Conservation (phyloP, 164 flowering plant species). For the Aristolochia fimbriata region DNA sequence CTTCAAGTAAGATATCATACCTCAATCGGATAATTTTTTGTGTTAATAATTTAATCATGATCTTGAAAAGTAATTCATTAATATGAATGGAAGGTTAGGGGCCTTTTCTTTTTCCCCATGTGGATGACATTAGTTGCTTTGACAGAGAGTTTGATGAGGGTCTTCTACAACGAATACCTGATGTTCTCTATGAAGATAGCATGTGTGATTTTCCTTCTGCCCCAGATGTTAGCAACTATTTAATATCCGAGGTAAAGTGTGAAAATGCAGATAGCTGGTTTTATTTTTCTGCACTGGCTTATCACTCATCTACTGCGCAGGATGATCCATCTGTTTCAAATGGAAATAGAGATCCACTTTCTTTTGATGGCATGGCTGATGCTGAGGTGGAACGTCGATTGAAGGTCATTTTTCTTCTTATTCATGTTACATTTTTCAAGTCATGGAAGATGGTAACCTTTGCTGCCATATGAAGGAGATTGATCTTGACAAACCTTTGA, state of each 20-base stretch:
- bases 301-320: constrained; percentile 24
- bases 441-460: neutral
- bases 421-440: neutral
- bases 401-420: constrained; percentile 40
- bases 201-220: constrained; percentile 44
- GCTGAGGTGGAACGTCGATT: constrained; percentile 77
- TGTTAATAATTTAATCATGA: neutral
- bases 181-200: constrained; percentile 72
- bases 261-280: neutral
- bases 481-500: constrained; percentile 4
- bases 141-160: constrained; percentile 93
- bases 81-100: neutral
- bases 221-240: constrained; percentile 93
- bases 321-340: constrained; percentile 63
- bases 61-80: neutral
- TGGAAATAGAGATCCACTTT: constrained; percentile 57
- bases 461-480: neutral
- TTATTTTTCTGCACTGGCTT: too few species aligned
- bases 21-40: neutral
- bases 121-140: constrained; percentile 9
- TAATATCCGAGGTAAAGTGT: constrained; percentile 69
- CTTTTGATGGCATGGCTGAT: constrained; percentile 83
- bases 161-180: constrained; percentile 59
- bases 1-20: constrained; percentile 64
- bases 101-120: neutral